Evolutionary conservation across 306 rosid genomes (phyloP).

Genomic region (Vigna reflexopilosa): DNA sequence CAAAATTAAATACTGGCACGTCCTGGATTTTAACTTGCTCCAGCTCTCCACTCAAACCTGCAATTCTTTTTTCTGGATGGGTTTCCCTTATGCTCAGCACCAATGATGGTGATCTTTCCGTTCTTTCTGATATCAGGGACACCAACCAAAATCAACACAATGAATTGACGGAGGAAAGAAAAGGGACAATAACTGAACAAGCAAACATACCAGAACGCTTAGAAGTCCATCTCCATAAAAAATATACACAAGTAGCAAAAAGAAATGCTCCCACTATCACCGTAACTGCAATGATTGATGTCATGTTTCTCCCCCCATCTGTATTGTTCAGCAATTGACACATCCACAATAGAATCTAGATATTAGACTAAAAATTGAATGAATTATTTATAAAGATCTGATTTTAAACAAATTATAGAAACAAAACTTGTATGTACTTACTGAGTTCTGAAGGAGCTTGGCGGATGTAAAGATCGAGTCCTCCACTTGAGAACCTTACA

Average conservation of each 20-base stretch:
- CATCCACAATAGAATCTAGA: not conserved
- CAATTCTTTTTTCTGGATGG: not conserved
- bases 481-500: constrained; percentile 1
- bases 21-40: not conserved
- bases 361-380: not conserved
- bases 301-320: not conserved
- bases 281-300: not conserved
- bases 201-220: not conserved
- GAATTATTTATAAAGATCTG: not conserved
- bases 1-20: not conserved
- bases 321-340: not conserved
- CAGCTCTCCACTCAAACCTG: not conserved
- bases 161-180: not conserved
- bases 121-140: not conserved
- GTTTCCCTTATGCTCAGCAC: not conserved
- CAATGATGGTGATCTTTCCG: not conserved
- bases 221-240: not conserved
- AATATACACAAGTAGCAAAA: not conserved
- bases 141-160: not conserved
- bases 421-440: not conserved
- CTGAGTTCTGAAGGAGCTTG: constrained; percentile 32
- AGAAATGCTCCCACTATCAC: not conserved
- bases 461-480: constrained; percentile 43
- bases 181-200: not conserved
- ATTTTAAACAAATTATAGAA: not conserved